phyloP scores from a whole-genome alignment of 2,329 filamentous ascomycete species.

The Talaromyces amestolkiae region DNA sequence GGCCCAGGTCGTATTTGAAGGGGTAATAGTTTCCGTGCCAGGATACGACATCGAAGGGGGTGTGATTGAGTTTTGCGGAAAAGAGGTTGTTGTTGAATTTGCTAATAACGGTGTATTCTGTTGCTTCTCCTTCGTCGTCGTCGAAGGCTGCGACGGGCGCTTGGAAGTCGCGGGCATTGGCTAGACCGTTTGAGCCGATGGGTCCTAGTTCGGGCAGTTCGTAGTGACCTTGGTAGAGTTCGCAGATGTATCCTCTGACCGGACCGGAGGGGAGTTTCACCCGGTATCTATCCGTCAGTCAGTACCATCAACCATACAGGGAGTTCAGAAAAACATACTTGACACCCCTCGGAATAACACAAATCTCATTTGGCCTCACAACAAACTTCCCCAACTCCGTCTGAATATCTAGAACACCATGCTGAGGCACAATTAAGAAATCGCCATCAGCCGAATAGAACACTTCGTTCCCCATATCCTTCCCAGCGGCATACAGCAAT shows the following conservation, averaged over 20 bases:
- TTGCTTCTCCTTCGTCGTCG: constrained; percentile 54
- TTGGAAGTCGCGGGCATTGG: constrained; percentile 73
- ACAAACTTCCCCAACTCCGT: constrained; percentile 73
- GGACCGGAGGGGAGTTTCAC: constrained; percentile 63
- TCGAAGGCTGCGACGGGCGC: constrained; percentile 67
- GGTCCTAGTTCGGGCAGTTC: constrained; percentile 69
- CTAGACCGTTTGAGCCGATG: constrained; percentile 71
- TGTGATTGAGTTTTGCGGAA: constrained; percentile 63
- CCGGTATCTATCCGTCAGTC: constrained; percentile 52
- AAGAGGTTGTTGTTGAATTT: constrained; percentile 70
- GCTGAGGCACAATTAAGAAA: constrained; percentile 71
- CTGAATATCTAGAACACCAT: constrained; percentile 70
- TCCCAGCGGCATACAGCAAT: constrained; percentile 74
- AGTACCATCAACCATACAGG: neutral
- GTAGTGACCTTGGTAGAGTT: constrained; percentile 72
- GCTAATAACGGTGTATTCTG: constrained; percentile 55
- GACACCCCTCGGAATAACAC: constrained; percentile 70
- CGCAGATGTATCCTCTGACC: constrained; percentile 70
- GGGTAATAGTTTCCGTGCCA: constrained; percentile 81
- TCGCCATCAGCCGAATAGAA: constrained; percentile 86
- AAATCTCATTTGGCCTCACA: constrained; percentile 75
- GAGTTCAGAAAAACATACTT: constrained; percentile 39
- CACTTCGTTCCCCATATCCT: constrained; percentile 72
- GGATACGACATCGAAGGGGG: constrained; percentile 74
- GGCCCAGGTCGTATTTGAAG: constrained; percentile 76